Conservation (phyloP, 106 monocot genomes). For the Dendrobium nobile region DNA sequence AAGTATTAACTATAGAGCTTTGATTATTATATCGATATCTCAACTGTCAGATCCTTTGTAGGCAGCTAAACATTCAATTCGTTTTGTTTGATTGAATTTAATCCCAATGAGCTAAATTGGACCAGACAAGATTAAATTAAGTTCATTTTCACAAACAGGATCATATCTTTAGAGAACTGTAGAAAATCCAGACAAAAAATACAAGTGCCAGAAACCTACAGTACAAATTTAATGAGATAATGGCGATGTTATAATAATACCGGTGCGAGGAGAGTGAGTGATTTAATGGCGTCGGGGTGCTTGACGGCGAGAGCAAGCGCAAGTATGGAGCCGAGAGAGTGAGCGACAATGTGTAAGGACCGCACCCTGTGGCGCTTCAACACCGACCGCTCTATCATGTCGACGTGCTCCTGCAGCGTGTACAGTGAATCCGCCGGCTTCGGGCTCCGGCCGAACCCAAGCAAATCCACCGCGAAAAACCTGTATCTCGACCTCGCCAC, state of each 20-base stretch:
- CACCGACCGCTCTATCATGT: constrained; percentile 16
- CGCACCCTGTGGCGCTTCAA: constrained; percentile 10
- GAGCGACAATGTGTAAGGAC: constrained; percentile 26
- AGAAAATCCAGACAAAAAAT: no score
- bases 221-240: background rate
- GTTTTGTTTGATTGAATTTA: no score
- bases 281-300: constrained; percentile 17
- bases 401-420: constrained; percentile 20
- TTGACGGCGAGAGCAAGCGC: constrained; percentile 23
- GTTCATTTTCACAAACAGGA: no score
- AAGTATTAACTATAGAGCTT: no score
- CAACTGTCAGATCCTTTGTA: no score
- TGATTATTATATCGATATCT: no score
- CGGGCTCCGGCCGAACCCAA: constrained; percentile 19
- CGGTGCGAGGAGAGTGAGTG: constrained; percentile 20
- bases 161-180: no score
- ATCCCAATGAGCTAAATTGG: no score
- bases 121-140: no score
- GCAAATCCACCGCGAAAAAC: constrained; percentile 14
- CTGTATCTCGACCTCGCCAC: constrained; percentile 11
- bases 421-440: constrained; percentile 18
- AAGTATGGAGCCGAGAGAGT: constrained; percentile 19
- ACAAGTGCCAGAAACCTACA: no score
- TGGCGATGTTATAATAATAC: background rate
- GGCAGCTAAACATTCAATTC: no score